These are phyloP conservation scores for Vigna unguiculata DNA, from an alignment of 306 rosid species.

Conservation along the genomic window DNA sequence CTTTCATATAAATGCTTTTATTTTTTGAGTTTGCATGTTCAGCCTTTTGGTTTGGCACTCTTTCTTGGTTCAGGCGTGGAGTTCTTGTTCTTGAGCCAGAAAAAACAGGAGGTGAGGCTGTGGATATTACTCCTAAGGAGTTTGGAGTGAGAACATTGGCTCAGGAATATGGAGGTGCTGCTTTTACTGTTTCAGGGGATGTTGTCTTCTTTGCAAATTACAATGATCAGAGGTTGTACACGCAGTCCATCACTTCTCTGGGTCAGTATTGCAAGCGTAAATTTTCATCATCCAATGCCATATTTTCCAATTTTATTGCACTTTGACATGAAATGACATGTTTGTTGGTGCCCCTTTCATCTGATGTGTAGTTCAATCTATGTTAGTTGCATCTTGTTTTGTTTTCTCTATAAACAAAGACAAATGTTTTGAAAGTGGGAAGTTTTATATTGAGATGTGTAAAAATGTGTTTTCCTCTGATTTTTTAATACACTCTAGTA, in stretches of 20 bases:
- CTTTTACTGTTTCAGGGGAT: conserved; percentile 74
- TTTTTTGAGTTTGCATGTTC: conserved; percentile 4
- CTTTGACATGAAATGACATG: conserved; percentile 8
- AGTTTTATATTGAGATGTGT: too few species aligned
- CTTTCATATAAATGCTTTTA: neutral
- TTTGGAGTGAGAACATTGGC: conserved; percentile 84
- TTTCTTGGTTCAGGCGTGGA: conserved; percentile 61
- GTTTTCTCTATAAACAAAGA: conserved; percentile 1
- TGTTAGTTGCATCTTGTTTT: conserved; percentile 19
- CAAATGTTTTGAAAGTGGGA: too few species aligned
- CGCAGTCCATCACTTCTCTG: conserved; percentile 61
- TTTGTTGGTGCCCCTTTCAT: conserved; percentile 4
- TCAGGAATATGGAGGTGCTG: conserved; percentile 97
- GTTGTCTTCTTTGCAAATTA: conserved; percentile 73
- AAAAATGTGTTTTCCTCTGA: too few species aligned
- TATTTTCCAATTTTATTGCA: neutral
- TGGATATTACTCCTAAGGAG: conserved; percentile 87
- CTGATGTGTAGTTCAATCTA: conserved; percentile 1
- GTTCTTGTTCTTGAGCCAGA: conserved; percentile 86
- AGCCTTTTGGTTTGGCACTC: conserved; percentile 4
- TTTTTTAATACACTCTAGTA: too few species aligned
- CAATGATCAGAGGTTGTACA: conserved; percentile 87
- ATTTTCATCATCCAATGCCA: neutral
- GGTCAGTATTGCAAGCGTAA: conserved; percentile 47
- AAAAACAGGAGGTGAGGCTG: conserved; percentile 59